Conservation (phyloP, 2,329 filamentous ascomycete species). For the Didymella segeticola region DNA sequence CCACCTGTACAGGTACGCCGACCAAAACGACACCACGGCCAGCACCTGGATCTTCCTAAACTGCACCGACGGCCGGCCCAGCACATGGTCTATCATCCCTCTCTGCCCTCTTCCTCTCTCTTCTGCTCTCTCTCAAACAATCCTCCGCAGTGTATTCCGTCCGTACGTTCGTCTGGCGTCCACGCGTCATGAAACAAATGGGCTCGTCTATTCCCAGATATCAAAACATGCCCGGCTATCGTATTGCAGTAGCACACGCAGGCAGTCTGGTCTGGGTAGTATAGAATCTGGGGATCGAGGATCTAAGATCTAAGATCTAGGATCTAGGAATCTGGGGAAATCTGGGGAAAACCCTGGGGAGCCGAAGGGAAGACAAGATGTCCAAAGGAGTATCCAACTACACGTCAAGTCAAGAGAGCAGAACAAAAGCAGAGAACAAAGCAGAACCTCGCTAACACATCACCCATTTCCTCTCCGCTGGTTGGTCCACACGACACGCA, state of each 20-base stretch:
- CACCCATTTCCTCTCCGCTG: no score
- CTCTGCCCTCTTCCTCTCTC: not conserved
- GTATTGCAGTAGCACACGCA: not conserved
- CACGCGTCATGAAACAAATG: conserved; percentile 15
- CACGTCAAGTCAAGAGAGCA: not conserved
- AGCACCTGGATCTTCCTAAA: conserved; percentile 93
- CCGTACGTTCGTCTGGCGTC: not conserved
- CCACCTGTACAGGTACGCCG: conserved; percentile 78
- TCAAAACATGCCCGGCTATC: not conserved
- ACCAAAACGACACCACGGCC: conserved; percentile 90
- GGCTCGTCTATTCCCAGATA: no score
- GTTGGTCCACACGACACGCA: conserved; percentile 10
- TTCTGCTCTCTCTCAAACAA: not conserved
- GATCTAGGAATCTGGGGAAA: no score
- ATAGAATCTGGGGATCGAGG: not conserved
- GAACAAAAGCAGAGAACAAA: no score
- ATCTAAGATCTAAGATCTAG: no score
- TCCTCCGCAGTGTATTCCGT: conserved; percentile 9
- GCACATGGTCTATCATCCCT: conserved; percentile 74
- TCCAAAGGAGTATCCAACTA: no score
- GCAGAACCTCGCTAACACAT: no score
- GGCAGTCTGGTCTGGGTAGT: not conserved
- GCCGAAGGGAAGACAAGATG: no score
- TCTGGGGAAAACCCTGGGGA: no score
- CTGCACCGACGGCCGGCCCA: conserved; percentile 88